Evolutionary conservation across 805 yeast genomes (phyloP), one percentile per base, ranked within the genome.

Genomic region (Nakazawaea wickerhamii): DNA sequence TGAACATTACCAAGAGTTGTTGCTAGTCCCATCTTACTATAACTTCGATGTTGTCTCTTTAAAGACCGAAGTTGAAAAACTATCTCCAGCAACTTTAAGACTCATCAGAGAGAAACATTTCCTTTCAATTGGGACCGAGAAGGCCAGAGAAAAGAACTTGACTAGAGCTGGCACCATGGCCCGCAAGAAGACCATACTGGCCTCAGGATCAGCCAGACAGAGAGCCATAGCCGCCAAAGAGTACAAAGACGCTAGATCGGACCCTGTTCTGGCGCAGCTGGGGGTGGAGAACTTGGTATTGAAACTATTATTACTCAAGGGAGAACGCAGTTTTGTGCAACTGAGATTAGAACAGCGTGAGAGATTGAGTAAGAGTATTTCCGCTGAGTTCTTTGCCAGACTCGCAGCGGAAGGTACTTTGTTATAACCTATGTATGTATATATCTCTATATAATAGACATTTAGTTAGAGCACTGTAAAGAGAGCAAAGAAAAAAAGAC

Each of bases 231-330:
- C 67, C 23, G 77, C 72, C 1, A 14, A 39, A 17, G 50, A 41
- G 26, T 63, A 64, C 32, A 61, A 64, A n/a, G 61, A 68, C 14
- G 67, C 65, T 1, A 56, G 55, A 46, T 38, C 52, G 4, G 70
- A 70, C 33, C 75, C 71, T 8, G 55, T 64, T 2, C 63, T 69
- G 21, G 53, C 57, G 30, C 55, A 59, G 19, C 57, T 61, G 13
- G 60, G 58, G 4, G 71, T 75, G 5, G 90, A 85, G 51, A 87
- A 87, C 51, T 71, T 88, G 10, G 68, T 90, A 5, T 61, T 91
- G 47, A 70, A 97, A 38, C 68, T 88, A 13, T 57, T 91, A 41
- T 61, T 89, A 20, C 68, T 89, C 13, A 76, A 80, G 45, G 85
- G 79, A 18, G 81, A 82, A 39, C 63, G 66, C 31, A 69, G 69